Evolutionary conservation across 192 early-diverging fungal genomes (phyloP), one percentile per base, ranked within the genome.

Genomic region (Fimicolochytrium jonesii): DNA sequence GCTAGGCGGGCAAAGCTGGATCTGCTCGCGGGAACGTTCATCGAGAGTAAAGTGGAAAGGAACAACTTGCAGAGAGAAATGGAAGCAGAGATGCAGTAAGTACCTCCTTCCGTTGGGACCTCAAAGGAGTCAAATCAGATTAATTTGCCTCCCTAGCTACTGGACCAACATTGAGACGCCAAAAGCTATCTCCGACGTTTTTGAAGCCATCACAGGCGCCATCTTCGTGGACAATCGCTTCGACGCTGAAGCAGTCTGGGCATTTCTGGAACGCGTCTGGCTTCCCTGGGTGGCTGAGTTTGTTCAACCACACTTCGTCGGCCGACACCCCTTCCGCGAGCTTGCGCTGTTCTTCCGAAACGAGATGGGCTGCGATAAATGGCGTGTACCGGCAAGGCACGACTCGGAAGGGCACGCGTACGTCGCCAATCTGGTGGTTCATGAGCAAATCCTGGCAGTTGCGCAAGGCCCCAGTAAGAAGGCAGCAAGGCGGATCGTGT

Each of bases 161-260:
- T 92, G 92, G 75, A 78, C 34, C 70, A 86, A 31, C 61, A 90
- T 56, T 54, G 74, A 77, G 9, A 82, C 92, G n/a, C 94, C 94
- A 22, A 97, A 97, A 58, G 87, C 90, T 0, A 64, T 92, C 41
- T 88, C 88, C 6, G 94, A 97, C 74, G 66, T 94, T 0, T 78
- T 93, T n/a, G 94, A 97, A 70, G 87, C 89, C 35, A 78, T 93
- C 35, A 35, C 92, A 11, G 94, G 94, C 2, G 92, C 94, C 5
- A 72, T 93, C 4, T 90, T 88, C 64, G 80, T 94, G 18, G 94
- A 97, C 68, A 83, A 84, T 33, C 80, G 79, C 0, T 92, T 90
- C 68, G 67, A 87, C 56, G 51, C 81, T 47, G 73, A 76, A 0
- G 71, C 75, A 1, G 80, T 76, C 15, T 50, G 62, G 68, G 33